These are phyloP conservation scores for Oenanthe sinensis DNA, from an alignment of 129 eudicot species.

Conservation along the genomic window DNA sequence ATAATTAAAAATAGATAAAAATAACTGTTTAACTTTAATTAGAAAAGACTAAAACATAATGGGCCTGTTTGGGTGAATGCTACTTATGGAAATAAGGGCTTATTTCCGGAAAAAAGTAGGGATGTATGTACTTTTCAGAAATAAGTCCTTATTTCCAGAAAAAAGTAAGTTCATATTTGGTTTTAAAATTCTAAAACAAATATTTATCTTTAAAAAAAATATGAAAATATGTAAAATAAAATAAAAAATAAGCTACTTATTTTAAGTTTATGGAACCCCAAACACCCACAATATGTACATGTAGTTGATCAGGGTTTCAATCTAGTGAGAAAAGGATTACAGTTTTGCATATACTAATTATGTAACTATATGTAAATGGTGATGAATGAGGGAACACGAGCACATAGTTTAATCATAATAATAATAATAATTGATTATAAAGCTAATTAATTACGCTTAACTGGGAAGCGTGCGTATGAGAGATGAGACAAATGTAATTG, in stretches of 20 bases:
- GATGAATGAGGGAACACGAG: conserved; percentile 30
- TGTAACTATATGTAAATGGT: neutral
- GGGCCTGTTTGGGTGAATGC: too few relatives aligned
- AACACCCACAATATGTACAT: neutral
- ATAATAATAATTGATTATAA: conserved; percentile 6
- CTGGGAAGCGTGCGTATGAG: conserved; percentile 26
- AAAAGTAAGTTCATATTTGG: too few relatives aligned
- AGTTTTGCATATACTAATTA: neutral
- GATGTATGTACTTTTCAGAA: too few relatives aligned
- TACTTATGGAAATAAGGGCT: too few relatives aligned
- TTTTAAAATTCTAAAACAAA: too few relatives aligned
- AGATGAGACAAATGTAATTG: conserved; percentile 12
- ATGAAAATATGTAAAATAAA: too few relatives aligned
- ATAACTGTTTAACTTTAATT: neutral
- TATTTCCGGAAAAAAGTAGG: too few relatives aligned
- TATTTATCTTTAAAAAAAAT: too few relatives aligned
- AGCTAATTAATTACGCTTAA: neutral
- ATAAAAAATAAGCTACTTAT: too few relatives aligned
- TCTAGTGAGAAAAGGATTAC: neutral
- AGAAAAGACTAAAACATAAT: neutral
- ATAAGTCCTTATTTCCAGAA: too few relatives aligned
- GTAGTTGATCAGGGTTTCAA: neutral
- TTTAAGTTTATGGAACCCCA: too few relatives aligned
- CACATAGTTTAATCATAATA: conserved; percentile 30
- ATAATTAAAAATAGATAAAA: too few relatives aligned